Percentiles rank a stretch among this genome's conserved stretches.
These are phyloP conservation scores for Microbotryomycetes sp. DNA, from an alignment of 1,284 basidiomycete species.

Conservation along the genomic window DNA sequence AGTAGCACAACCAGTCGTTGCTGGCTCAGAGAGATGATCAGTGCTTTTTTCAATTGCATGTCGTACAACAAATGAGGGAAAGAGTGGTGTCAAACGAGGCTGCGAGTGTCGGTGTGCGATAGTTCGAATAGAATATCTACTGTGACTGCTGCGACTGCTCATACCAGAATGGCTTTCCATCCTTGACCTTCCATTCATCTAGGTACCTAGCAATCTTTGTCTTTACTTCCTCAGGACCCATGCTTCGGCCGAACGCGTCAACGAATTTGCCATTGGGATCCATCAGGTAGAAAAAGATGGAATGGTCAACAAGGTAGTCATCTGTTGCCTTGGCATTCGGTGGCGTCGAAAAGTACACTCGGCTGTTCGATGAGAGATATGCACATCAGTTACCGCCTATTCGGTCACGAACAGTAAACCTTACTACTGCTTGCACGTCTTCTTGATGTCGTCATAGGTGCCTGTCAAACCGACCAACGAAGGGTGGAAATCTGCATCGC, in stretches of 20 bases:
- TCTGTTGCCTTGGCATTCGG: constrained; percentile 63
- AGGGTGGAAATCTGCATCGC: constrained; percentile 73
- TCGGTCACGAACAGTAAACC: constrained; percentile 1
- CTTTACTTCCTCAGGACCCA: constrained; percentile 61
- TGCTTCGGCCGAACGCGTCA: constrained; percentile 89
- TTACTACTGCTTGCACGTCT: constrained; percentile 78
- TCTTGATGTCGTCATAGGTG: constrained; percentile 75
- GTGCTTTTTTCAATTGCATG: too few relatives aligned
- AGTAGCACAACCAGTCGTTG: too few relatives aligned
- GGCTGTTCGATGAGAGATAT: constrained; percentile 38
- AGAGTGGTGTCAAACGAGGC: too few relatives aligned
- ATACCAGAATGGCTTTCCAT: not conserved
- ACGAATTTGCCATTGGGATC: constrained; percentile 91
- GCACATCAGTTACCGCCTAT: not conserved
- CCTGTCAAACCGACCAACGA: constrained; percentile 83
- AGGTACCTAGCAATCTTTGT: constrained; percentile 50
- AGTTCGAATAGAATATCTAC: too few relatives aligned
- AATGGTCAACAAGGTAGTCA: constrained; percentile 94
- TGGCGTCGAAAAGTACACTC: constrained; percentile 98
- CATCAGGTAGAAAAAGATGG: constrained; percentile 79
- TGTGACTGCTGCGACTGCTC: not conserved
- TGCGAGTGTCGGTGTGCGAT: too few relatives aligned
- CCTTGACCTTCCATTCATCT: constrained; percentile 46
- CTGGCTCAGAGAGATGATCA: too few relatives aligned
- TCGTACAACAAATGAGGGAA: too few relatives aligned